Evolutionary conservation across 129 eudicot species (phyloP).

Genomic region (Silybum marianum): DNA sequence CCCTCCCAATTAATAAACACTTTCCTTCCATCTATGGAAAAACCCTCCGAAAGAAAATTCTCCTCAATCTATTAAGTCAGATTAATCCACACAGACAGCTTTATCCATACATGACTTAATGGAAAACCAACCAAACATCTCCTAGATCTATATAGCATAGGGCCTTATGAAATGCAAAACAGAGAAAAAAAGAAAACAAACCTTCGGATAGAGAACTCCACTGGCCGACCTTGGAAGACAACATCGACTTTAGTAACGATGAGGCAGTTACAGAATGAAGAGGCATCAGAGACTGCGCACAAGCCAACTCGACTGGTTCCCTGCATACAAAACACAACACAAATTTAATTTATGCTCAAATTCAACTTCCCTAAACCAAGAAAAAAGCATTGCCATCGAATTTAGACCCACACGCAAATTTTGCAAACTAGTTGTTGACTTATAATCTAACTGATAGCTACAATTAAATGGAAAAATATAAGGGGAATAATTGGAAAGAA

Average conservation of each 20-base stretch:
- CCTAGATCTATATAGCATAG: background rate
- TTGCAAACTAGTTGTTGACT: background rate
- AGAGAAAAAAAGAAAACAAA: background rate
- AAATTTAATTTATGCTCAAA: background rate
- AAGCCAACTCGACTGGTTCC: conserved; percentile 60
- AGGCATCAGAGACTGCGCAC: conserved; percentile 67
- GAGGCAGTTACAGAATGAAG: conserved; percentile 75
- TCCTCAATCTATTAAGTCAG: too few relatives aligned
- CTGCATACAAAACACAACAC: conserved; percentile 26
- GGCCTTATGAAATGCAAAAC: background rate
- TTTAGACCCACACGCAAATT: background rate
- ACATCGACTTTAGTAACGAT: conserved; percentile 61
- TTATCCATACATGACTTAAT: too few relatives aligned
- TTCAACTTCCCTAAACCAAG: background rate
- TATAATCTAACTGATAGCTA: background rate
- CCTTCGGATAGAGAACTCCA: conserved; percentile 79
- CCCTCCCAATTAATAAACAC: too few relatives aligned
- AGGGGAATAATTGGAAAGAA: background rate
- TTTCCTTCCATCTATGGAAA: too few relatives aligned
- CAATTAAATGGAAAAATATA: background rate
- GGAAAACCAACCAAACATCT: too few relatives aligned
- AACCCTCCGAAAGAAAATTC: too few relatives aligned
- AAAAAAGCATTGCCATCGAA: background rate
- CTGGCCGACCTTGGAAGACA: conserved; percentile 57
- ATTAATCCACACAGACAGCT: too few relatives aligned